A percentile compares a stretch with the other conserved stretches of the same genome.
phyloP scores from a whole-genome alignment of 2,329 filamentous ascomycete species.

The Paraphoma sp. region DNA sequence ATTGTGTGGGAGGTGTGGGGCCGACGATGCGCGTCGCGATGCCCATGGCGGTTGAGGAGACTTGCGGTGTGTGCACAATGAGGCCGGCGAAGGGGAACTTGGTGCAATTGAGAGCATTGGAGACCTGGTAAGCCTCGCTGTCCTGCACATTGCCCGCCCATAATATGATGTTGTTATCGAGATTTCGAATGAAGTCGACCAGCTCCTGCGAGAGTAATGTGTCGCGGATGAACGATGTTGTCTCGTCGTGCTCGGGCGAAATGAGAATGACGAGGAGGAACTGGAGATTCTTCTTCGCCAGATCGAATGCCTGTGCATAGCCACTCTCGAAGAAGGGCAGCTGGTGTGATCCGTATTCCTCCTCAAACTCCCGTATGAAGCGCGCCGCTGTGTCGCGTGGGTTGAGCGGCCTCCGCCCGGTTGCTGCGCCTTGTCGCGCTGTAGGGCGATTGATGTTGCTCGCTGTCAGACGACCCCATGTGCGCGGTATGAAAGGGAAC shows the following conservation, averaged over 20 bases:
- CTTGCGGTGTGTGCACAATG: slow-evolving; percentile 84
- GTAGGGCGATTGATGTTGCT: slow-evolving; percentile 53
- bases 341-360: slow-evolving; percentile 78
- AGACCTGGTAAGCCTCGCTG: slow-evolving; percentile 91
- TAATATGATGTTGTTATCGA: slow-evolving; percentile 79
- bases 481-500: slow-evolving; percentile 78
- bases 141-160: slow-evolving; percentile 96
- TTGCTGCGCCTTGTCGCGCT: slow-evolving; percentile 60
- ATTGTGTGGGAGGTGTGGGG: slow-evolving; percentile 71
- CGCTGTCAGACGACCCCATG: slow-evolving; percentile 60
- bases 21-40: slow-evolving; percentile 82
- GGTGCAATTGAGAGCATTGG: slow-evolving; percentile 84
- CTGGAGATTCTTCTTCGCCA: slow-evolving; percentile 88
- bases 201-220: slow-evolving; percentile 81
- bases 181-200: slow-evolving; percentile 74
- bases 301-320: slow-evolving; percentile 89
- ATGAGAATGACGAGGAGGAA: slow-evolving; percentile 88
- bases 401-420: slow-evolving; percentile 75
- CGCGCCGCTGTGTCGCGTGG: slow-evolving; percentile 87
- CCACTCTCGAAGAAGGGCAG: slow-evolving; percentile 86
- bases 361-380: slow-evolving; percentile 92
- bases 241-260: slow-evolving; percentile 95
- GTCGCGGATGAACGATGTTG: slow-evolving; percentile 77
- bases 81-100: slow-evolving; percentile 91
- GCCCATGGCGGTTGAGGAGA: slow-evolving; percentile 87